These are phyloP conservation scores for Fusarium sp. DNA, from an alignment of 2,329 filamentous ascomycete species.

Conservation along the genomic window DNA sequence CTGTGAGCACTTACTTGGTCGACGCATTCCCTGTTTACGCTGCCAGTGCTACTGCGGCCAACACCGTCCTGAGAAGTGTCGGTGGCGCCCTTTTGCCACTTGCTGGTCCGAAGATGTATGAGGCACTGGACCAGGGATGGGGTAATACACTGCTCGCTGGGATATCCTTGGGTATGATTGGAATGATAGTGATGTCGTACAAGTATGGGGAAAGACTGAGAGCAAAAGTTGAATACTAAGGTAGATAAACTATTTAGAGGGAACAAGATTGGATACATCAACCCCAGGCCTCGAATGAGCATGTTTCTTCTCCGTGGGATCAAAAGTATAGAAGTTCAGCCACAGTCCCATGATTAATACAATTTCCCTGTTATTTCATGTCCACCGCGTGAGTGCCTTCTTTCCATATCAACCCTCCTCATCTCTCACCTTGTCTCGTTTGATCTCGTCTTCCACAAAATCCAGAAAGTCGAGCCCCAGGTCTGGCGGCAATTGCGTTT, in stretches of 20 bases:
- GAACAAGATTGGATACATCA: not conserved
- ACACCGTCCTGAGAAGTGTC: conserved; percentile 3
- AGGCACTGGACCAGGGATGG: not conserved
- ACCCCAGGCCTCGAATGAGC: not conserved
- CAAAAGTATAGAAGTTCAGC: not conserved
- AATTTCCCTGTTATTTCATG: not conserved
- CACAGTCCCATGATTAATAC: not conserved
- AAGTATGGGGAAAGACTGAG: not conserved
- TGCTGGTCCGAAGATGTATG: not conserved
- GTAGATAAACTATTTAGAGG: not conserved
- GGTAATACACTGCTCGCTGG: conserved; percentile 4
- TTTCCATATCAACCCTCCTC: not conserved
- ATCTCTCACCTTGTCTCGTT: not conserved
- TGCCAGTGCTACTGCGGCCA: conserved; percentile 31
- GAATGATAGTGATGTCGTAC: not conserved
- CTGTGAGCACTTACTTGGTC: conserved; percentile 54
- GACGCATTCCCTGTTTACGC: conserved; percentile 36
- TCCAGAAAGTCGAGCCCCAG: not conserved
- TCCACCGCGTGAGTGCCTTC: not conserved
- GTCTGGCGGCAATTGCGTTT: not conserved
- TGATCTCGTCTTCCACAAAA: not conserved
- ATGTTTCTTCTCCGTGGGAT: not conserved
- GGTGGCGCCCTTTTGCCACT: conserved; percentile 1
- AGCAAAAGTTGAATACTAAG: not conserved
- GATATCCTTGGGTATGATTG: not conserved